Evolutionary conservation across 225 moss, liverwort and hornwort species (phyloP).

Genomic region (Ulota crispa): DNA sequence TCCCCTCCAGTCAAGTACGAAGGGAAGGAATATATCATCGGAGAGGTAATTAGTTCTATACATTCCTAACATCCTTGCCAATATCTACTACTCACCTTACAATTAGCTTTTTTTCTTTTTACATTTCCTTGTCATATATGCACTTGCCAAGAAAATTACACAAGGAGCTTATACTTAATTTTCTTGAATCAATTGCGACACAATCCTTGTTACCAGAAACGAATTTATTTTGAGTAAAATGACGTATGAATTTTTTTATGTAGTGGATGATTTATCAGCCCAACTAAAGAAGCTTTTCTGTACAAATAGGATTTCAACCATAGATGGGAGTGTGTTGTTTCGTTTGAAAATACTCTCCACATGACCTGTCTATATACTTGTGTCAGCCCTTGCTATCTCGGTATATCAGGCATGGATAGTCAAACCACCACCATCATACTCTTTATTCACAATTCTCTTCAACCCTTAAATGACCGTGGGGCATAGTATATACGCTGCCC

Average conservation of each 20-base stretch:
- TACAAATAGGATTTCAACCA: too few species aligned
- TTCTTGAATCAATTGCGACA: neutral
- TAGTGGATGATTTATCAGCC: neutral
- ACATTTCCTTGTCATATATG: neutral
- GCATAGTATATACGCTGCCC: too few species aligned
- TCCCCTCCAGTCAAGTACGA: conserved; percentile 59
- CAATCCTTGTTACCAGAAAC: neutral
- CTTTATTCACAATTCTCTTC: too few species aligned
- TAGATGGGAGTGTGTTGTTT: neutral
- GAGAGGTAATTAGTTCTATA: conserved; percentile 36
- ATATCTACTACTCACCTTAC: neutral
- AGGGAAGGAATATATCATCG: conserved; percentile 53
- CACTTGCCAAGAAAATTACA: neutral
- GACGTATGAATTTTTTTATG: neutral
- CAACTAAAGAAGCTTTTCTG: neutral
- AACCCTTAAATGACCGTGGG: too few species aligned
- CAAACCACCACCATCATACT: too few species aligned
- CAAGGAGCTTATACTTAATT: too few species aligned
- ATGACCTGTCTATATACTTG: neutral
- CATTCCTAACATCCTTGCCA: neutral
- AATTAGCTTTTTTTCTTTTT: too few species aligned
- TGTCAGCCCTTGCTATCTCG: too few species aligned
- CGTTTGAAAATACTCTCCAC: neutral
- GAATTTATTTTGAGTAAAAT: too few species aligned
- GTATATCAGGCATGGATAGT: too few species aligned